Evolutionary conservation across 2,329 filamentous ascomycete genomes (phyloP).

Genomic region (Berkeleyomyces basicola): DNA sequence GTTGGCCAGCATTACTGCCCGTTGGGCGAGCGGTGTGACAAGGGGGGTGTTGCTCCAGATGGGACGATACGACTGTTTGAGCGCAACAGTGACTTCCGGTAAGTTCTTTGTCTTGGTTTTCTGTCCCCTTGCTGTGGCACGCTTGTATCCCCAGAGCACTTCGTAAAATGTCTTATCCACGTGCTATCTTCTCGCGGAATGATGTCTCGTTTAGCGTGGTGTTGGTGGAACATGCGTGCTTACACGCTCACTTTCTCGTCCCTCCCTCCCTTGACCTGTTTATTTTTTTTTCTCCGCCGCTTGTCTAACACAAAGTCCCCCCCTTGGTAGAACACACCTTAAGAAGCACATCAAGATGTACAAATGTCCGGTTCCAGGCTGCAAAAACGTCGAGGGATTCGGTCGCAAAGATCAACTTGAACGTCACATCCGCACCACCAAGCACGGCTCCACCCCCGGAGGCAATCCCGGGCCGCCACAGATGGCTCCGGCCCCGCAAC

Average conservation of each 20-base stretch:
- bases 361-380: constrained; percentile 10
- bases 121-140: neutral
- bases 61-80: constrained; percentile 10
- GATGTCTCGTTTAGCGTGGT: neutral
- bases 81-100: constrained; percentile 12
- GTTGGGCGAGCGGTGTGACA: constrained; percentile 9
- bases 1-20: constrained; percentile 12
- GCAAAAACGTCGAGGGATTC: constrained; percentile 12
- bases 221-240: neutral
- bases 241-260: neutral
- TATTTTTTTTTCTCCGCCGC: neutral
- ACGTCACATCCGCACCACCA: constrained; percentile 11
- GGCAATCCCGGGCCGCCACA: neutral
- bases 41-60: constrained; percentile 7
- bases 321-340: constrained; percentile 7
- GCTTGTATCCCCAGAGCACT: neutral
- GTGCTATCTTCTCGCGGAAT: neutral
- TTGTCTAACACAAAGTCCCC: neutral
- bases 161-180: neutral
- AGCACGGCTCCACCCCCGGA: constrained; percentile 5
- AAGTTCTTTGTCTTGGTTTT: neutral
- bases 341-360: constrained; percentile 13
- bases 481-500: neutral
- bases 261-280: no score
- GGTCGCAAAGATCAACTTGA: constrained; percentile 13